These are phyloP conservation scores for Trypanosoma caninum DNA, from an alignment of 208 protist genomes.

Conservation along the genomic window DNA sequence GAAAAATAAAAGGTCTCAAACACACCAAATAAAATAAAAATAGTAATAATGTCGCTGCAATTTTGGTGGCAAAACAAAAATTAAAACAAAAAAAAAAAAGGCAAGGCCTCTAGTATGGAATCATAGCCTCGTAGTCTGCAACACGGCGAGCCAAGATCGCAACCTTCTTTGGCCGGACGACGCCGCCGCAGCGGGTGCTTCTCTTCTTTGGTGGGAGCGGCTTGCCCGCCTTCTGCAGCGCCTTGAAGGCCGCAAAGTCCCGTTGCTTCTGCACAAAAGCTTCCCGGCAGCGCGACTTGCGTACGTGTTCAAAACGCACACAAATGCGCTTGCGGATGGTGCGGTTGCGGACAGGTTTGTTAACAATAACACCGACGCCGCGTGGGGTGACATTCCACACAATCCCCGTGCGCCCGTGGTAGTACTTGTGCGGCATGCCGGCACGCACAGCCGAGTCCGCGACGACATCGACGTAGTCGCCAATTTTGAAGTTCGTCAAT, in stretches of 20 bases:
- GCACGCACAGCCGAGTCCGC: conserved; percentile 98
- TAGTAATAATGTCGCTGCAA: no score
- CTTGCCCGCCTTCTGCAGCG: conserved; percentile 83
- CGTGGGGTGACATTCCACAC: conserved; percentile 99
- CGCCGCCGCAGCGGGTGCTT: conserved; percentile 69
- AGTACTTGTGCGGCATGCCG: conserved; percentile 99
- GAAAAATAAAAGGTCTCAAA: no score
- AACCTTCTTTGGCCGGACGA: conserved; percentile 70
- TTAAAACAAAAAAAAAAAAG: no score
- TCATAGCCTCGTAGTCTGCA: conserved; percentile 86
- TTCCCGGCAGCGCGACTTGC: conserved; percentile 90
- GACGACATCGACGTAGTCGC: conserved; percentile 99
- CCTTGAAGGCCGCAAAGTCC: conserved; percentile 64
- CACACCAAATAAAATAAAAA: no score
- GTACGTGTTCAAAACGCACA: conserved; percentile 99
- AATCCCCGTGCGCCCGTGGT: conserved; percentile 99
- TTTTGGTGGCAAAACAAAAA: no score
- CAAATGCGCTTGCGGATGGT: conserved; percentile 99
- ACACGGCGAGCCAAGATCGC: conserved; percentile 75
- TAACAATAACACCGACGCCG: conserved; percentile 99
- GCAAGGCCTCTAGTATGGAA: conserved; percentile 80
- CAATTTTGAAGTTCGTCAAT: conserved; percentile 97
- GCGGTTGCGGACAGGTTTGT: conserved; percentile 98
- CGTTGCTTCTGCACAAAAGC: conserved; percentile 87
- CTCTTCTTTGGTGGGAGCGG: conserved; percentile 60